Evolutionary conservation across 176 grass and related monocot genomes (phyloP).

Genomic region (Carex parvula): DNA sequence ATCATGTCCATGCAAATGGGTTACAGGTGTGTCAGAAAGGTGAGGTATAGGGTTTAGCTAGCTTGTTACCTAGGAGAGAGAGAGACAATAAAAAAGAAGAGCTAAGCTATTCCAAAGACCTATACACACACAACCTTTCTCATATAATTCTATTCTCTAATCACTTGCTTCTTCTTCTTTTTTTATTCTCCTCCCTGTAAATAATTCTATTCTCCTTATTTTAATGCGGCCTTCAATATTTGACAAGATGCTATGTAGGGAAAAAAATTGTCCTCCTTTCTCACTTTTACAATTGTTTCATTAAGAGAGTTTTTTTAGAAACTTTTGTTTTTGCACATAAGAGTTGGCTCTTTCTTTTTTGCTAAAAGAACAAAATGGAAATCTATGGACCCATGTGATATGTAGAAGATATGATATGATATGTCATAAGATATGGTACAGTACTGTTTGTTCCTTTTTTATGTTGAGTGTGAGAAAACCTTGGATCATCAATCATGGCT

Average conservation of each 20-base stretch:
- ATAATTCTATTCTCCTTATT: not conserved
- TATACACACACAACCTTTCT: not conserved
- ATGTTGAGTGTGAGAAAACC: not conserved
- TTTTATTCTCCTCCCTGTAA: no score
- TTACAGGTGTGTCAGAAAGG: conserved; percentile 49
- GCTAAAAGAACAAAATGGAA: conserved; percentile 1
- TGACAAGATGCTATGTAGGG: not conserved
- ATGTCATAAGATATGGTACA: not conserved
- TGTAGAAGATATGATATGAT: conserved; percentile 1
- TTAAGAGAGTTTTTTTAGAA: not conserved
- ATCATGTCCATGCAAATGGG: conserved; percentile 60
- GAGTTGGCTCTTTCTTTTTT: not conserved
- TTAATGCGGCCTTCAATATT: not conserved
- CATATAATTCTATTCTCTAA: no score
- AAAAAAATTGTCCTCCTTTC: not conserved
- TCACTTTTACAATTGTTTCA: not conserved
- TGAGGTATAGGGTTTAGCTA: conserved; percentile 19
- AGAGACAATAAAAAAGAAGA: not conserved
- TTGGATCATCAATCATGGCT: not conserved
- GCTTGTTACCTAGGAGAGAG: not conserved
- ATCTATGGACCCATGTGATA: conserved; percentile 9
- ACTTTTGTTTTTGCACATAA: conserved; percentile 3
- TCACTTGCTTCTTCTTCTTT: not conserved
- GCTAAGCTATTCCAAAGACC: not conserved
- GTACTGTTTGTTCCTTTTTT: not conserved